Evolutionary conservation across 495 filamentous ascomycete genomes (phyloP).

Genomic region (Trichoderma parareesei): DNA sequence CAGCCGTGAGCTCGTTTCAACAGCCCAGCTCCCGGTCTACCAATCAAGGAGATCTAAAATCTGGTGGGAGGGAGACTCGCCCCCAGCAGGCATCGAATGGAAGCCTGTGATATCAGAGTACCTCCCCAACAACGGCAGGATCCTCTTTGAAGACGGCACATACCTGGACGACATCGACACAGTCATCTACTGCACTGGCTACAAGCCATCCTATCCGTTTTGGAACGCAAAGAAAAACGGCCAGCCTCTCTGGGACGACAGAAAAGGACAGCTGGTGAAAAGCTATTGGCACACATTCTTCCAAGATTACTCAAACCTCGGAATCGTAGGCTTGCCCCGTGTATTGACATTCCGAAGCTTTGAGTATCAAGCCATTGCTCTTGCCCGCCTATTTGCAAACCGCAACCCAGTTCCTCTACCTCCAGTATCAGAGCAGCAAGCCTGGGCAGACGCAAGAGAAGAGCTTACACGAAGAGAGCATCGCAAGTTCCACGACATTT

Average conservation of each 20-base stretch:
- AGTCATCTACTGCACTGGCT: slow-evolving; percentile 44
- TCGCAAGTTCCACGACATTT: slow-evolving; percentile 40
- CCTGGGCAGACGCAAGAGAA: slow-evolving; percentile 31
- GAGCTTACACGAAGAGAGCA: slow-evolving; percentile 18
- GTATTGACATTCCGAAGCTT: slow-evolving; percentile 41
- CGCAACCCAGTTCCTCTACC: slow-evolving; percentile 28
- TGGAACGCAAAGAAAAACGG: slow-evolving; percentile 37
- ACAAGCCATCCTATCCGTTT: slow-evolving; percentile 40
- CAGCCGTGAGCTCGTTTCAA: slow-evolving; percentile 26
- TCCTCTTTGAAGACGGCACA: slow-evolving; percentile 37
- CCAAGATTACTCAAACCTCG: slow-evolving; percentile 31
- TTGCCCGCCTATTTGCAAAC: slow-evolving; percentile 36
- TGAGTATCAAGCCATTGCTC: slow-evolving; percentile 44
- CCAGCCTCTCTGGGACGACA: slow-evolving; percentile 32
- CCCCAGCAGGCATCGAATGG: slow-evolving; percentile 36
- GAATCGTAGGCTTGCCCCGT: slow-evolving; percentile 35
- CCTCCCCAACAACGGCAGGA: slow-evolving; percentile 22
- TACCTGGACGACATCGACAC: slow-evolving; percentile 32
- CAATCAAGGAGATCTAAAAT: slow-evolving; percentile 36
- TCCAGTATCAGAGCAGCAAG: slow-evolving; percentile 23
- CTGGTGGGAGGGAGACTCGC: slow-evolving; percentile 35
- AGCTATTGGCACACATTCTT: slow-evolving; percentile 41
- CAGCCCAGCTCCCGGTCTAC: slow-evolving; percentile 31
- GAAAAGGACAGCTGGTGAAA: slow-evolving; percentile 21
- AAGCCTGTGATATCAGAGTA: slow-evolving; percentile 36